These are phyloP conservation scores for Colletotrichum gloeosporioides DNA, from an alignment of 2,329 filamentous ascomycete genomes.

Conservation along the genomic window DNA sequence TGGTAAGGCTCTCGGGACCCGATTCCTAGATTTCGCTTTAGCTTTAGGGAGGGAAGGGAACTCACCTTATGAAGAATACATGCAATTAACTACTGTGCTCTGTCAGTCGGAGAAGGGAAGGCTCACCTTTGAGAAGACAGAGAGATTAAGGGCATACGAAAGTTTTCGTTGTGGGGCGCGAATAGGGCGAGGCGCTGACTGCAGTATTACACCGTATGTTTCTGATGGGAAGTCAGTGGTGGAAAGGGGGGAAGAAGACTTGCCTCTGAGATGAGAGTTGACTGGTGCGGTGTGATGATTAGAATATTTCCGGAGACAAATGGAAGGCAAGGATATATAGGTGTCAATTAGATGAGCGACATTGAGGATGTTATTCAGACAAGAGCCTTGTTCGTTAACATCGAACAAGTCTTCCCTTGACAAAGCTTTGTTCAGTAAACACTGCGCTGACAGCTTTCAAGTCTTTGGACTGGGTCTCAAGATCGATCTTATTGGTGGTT, in stretches of 20 bases:
- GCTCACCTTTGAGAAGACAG: fast-evolving
- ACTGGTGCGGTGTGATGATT: not conserved
- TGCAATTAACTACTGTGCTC: not conserved
- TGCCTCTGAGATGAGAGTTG: not conserved
- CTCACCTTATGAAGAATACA: not conserved
- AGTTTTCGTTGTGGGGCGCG: not conserved
- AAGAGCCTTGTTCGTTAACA: fast-evolving
- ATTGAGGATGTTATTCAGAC: fast-evolving
- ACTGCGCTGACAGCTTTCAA: not conserved
- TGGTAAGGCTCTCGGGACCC: not conserved
- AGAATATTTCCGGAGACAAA: not conserved
- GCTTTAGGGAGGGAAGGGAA: not conserved
- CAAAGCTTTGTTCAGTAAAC: not conserved
- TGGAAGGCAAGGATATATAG: not conserved
- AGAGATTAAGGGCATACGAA: not conserved
- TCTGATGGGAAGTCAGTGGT: not conserved
- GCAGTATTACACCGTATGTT: fast-evolving
- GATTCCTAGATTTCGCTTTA: not conserved
- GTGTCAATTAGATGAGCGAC: not conserved
- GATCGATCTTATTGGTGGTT: not conserved
- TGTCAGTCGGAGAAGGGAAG: not conserved
- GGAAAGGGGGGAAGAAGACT: not conserved
- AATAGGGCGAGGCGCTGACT: not conserved
- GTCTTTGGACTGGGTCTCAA: not conserved
- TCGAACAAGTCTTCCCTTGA: not conserved